Conservation (phyloP, 1,284 basidiomycete species). For the Cronartium ribicola region DNA sequence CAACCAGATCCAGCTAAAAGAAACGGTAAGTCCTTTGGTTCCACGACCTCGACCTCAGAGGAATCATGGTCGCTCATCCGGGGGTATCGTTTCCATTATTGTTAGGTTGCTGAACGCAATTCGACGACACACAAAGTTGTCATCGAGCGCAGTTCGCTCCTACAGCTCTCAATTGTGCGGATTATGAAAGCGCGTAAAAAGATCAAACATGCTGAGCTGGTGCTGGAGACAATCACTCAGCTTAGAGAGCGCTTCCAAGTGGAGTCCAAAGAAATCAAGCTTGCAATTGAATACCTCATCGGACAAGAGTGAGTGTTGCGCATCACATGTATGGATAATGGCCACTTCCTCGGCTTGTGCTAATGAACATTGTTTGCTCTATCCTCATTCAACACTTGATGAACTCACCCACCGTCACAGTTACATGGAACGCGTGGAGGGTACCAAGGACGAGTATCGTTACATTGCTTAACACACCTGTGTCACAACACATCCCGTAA, state of each 20-base stretch:
- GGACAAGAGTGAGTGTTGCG: constrained; percentile 60
- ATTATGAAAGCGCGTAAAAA: constrained; percentile 90
- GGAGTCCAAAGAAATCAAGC: constrained; percentile 68
- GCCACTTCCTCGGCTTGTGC: not conserved
- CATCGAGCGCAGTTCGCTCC: constrained; percentile 13
- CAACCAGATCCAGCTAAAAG: constrained; percentile 91
- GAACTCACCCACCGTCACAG: not conserved
- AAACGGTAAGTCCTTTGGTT: constrained; percentile 61
- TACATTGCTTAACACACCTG: constrained; percentile 30
- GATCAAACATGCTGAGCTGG: constrained; percentile 70
- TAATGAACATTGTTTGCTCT: not conserved
- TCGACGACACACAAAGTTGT: not conserved
- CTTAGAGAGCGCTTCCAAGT: constrained; percentile 70
- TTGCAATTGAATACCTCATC: constrained; percentile 71
- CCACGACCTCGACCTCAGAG: constrained; percentile 57
- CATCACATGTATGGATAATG: not conserved
- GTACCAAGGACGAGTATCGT: constrained; percentile 11
- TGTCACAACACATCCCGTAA: too few species aligned
- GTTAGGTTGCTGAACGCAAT: not conserved
- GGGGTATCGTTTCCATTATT: constrained; percentile 53
- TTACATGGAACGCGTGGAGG: constrained; percentile 16
- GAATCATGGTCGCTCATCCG: constrained; percentile 73
- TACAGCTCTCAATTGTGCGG: constrained; percentile 37
- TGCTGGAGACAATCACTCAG: constrained; percentile 58
- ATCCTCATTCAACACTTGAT: not conserved